Evolutionary conservation across 106 monocot species (phyloP).

Genomic region (Allium sativum): DNA sequence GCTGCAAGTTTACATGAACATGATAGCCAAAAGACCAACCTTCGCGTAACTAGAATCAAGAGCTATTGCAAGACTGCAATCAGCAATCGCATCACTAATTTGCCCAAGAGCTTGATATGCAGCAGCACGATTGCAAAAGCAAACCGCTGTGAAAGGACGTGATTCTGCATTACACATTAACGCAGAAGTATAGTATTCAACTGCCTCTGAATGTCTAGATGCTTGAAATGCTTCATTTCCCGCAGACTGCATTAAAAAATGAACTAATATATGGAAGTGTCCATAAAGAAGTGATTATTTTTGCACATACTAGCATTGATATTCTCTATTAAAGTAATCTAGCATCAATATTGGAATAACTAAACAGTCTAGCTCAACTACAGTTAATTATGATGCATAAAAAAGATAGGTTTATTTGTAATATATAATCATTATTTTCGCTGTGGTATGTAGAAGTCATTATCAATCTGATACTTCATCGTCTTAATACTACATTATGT

Average conservation of each 20-base stretch:
- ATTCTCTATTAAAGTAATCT: too few relatives aligned
- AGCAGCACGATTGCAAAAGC: constrained; percentile 96
- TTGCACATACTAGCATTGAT: too few relatives aligned
- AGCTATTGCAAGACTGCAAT: constrained; percentile 56
- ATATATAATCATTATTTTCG: too few relatives aligned
- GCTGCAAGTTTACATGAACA: constrained; percentile 17
- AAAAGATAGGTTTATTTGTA: too few relatives aligned
- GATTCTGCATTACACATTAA: constrained; percentile 67
- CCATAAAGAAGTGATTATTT: too few relatives aligned
- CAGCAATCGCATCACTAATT: not conserved
- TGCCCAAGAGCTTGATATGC: constrained; percentile 69
- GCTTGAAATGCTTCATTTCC: constrained; percentile 90
- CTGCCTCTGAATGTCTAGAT: constrained; percentile 54
- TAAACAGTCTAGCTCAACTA: too few relatives aligned
- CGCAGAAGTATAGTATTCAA: constrained; percentile 73
- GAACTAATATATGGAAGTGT: too few relatives aligned
- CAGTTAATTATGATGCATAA: too few relatives aligned
- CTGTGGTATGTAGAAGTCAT: too few relatives aligned
- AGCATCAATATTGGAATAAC: too few relatives aligned
- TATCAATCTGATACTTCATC: too few relatives aligned
- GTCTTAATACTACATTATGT: too few relatives aligned
- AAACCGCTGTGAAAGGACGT: constrained; percentile 75
- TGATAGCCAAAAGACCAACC: constrained; percentile 23
- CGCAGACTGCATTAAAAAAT: constrained; percentile 29
- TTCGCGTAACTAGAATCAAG: constrained; percentile 73